phyloP scores from a whole-genome alignment of 2,329 filamentous ascomycete species.

The Xylaria sp. region DNA sequence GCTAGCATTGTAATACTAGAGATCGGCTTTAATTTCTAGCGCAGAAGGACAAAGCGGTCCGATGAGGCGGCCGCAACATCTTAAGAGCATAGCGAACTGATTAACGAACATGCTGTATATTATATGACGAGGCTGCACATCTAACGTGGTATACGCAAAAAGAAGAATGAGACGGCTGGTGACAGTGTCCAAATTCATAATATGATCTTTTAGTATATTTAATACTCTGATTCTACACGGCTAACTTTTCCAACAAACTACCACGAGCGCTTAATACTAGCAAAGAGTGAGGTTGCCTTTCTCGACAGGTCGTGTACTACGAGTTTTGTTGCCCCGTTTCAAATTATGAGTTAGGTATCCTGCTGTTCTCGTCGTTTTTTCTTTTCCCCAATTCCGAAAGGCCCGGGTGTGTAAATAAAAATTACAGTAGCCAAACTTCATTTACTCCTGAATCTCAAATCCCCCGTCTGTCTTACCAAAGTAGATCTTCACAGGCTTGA shows the following conservation, averaged over 20 bases:
- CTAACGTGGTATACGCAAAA: constrained; percentile 26
- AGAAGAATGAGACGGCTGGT: constrained; percentile 40
- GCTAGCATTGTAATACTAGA: constrained; percentile 54
- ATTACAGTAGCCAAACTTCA: not conserved
- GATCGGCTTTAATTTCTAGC: constrained; percentile 19
- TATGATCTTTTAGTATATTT: constrained; percentile 50
- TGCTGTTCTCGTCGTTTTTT: not conserved
- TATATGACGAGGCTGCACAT: constrained; percentile 36
- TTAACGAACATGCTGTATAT: constrained; percentile 46
- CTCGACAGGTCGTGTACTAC: constrained; percentile 4
- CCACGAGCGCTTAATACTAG: constrained; percentile 1
- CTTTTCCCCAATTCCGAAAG: constrained; percentile 1
- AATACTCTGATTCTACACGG: constrained; percentile 43
- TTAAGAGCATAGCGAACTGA: constrained; percentile 48
- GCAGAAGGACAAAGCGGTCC: constrained; percentile 23
- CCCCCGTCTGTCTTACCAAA: constrained; percentile 88
- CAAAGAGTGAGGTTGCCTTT: constrained; percentile 8
- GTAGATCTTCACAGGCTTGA: constrained; percentile 93
- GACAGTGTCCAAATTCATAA: constrained; percentile 37
- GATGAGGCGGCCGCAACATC: constrained; percentile 32
- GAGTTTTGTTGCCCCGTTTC: constrained; percentile 5
- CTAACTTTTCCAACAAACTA: constrained; percentile 12
- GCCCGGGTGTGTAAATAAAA: constrained; percentile 1
- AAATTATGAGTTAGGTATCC: constrained; percentile 1
- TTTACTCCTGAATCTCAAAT: constrained; percentile 58